Base-by-base conservation (phyloP, 306 rosid genomes). In the Vigna radiata region DNA sequence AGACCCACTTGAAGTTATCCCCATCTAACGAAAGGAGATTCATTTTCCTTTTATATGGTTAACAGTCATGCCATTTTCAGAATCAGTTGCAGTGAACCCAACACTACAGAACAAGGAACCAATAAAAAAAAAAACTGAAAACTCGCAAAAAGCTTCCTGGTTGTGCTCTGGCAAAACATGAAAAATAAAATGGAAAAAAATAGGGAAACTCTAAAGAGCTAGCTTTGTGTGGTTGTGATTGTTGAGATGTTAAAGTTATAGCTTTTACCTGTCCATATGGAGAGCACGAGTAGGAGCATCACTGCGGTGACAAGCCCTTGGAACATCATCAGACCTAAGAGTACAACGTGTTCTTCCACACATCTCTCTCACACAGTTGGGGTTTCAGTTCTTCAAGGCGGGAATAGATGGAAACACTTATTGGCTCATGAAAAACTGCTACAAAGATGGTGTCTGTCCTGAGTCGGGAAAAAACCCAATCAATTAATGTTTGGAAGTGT, bases 271-370 rank as follows among this genome's bases (percentile, higher is more conserved):
- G 87, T 89, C 90, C 77, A 90, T 77, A 31, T 89, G 58, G 50
- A 90, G 78, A 69, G 85, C 23, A 54, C 96, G 91, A 43, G 85
- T 17, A 0, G 88, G 76, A 19, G 74, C 69, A 68, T 43, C 19
- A 81, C 17, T 65, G 25, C 96, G 90, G 46, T 83, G 85, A 77
- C 93, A 90, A 75, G 97, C 96, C 81, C 92, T 84, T 9, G 90
- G 75, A 18, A 89, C 47, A 78, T 90, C 96, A 68, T 90, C 90
- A 63, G 89, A 83, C 85, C 91, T 83, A 1, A 90, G 87, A 27
- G 83, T 76, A 68, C 97, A 89, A 56, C 91, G 95, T 16, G 77
- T 87, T 77, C 97, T 92, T 17, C 98, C 96, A 72, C 98, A 90
- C 97, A 95, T 91, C 71, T 76, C 39, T 68, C 33, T 68, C 46